Percentiles rank a stretch among this genome's conserved stretches.
These are phyloP conservation scores for Avena sativa DNA, from an alignment of 176 grass and related monocot species.

Conservation along the genomic window DNA sequence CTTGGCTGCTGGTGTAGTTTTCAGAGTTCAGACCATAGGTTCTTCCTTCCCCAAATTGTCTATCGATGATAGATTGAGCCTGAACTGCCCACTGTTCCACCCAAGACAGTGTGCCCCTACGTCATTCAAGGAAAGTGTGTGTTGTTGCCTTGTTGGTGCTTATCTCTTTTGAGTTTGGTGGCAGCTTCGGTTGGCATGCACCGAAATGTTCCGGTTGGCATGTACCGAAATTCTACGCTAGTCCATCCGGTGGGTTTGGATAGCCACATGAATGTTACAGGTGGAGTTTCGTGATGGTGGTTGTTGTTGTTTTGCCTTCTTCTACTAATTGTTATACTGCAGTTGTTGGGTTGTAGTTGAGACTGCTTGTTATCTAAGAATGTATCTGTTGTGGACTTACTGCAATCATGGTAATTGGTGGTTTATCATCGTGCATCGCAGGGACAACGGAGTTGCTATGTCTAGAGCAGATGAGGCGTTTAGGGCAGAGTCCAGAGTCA, in stretches of 20 bases:
- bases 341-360: constrained; percentile 31
- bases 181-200: constrained; percentile 32
- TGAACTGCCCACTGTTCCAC: neutral
- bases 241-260: constrained; percentile 33
- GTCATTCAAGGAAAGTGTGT: neutral
- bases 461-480: constrained; percentile 51
- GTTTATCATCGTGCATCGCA: neutral
- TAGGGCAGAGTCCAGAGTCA: constrained; percentile 46
- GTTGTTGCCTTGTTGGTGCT: constrained; percentile 29
- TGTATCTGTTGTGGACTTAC: neutral
- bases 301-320: constrained; percentile 18
- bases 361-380: constrained; percentile 10
- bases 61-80: neutral
- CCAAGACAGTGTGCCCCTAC: neutral
- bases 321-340: neutral
- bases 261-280: constrained; percentile 7
- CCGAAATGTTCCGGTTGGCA: constrained; percentile 30
- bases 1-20: neutral
- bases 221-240: constrained; percentile 24
- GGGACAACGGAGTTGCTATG: constrained; percentile 28
- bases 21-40: neutral
- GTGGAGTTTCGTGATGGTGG: neutral
- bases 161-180: constrained; percentile 43
- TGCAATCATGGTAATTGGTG: neutral
- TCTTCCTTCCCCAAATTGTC: constrained; percentile 29